Percentiles rank a stretch among this genome's conserved stretches.
Evolutionary conservation across 176 grass and related monocot species (phyloP).

Genomic region (Avena atlantica): DNA sequence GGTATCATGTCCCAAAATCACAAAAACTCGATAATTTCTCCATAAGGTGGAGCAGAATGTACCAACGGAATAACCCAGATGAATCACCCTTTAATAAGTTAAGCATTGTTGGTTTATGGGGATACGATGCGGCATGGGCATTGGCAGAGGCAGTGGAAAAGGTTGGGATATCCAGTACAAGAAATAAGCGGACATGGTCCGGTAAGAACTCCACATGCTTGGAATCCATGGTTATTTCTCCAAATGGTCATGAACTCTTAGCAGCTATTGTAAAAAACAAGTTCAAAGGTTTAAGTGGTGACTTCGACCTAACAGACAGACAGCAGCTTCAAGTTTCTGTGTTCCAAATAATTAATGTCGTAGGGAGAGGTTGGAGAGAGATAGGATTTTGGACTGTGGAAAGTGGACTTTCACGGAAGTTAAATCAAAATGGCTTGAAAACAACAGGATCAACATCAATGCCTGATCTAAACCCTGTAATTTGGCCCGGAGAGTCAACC

Average conservation of each 20-base stretch:
- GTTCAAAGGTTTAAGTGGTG: constrained; percentile 51
- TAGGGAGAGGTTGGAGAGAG: constrained; percentile 41
- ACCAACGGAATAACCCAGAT: constrained; percentile 36
- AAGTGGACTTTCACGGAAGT: constrained; percentile 30
- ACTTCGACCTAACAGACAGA: constrained; percentile 39
- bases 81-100: constrained; percentile 33
- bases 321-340: constrained; percentile 33
- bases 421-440: constrained; percentile 22
- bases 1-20: constrained; percentile 33
- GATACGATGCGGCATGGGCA: constrained; percentile 56
- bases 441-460: background rate
- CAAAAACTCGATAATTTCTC: constrained; percentile 31
- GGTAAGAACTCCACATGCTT: constrained; percentile 36
- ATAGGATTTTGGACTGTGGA: constrained; percentile 53
- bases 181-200: background rate
- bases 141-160: constrained; percentile 54
- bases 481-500: constrained; percentile 60
- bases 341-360: constrained; percentile 59
- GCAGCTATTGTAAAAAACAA: constrained; percentile 9
- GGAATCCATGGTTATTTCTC: constrained; percentile 1
- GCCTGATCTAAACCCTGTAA: constrained; percentile 22
- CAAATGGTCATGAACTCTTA: constrained; percentile 44
- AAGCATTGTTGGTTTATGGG: constrained; percentile 43
- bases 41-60: constrained; percentile 53
- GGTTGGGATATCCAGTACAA: background rate